These are phyloP conservation scores for Arxiozyma bovina DNA, from an alignment of 1,139 yeast species.

Conservation along the genomic window DNA sequence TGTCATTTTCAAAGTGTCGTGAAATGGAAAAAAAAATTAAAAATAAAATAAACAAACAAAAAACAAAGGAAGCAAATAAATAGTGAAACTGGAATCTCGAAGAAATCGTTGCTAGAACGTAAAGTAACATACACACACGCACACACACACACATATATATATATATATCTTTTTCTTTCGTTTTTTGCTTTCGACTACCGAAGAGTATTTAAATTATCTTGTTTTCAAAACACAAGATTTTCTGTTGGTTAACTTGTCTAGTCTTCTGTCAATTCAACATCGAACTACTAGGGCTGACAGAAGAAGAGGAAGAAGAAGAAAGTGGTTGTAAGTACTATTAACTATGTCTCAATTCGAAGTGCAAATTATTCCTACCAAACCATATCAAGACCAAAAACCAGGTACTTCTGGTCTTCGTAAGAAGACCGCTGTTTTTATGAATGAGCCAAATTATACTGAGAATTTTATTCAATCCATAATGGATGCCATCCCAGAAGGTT, in stretches of 20 bases:
- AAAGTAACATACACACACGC: too few species aligned
- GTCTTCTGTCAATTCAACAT: neutral
- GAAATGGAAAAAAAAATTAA: neutral
- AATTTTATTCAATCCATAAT: conserved; percentile 86
- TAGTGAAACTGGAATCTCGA: neutral
- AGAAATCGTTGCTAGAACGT: neutral
- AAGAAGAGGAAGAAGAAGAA: neutral
- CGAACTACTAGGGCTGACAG: neutral
- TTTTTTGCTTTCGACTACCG: neutral
- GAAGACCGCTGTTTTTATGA: conserved; percentile 74
- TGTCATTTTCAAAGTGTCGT: neutral
- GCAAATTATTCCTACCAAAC: conserved; percentile 42
- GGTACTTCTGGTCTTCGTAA: conserved; percentile 97
- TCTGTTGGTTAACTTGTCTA: too few species aligned
- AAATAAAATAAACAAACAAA: too few species aligned
- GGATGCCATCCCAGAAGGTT: conserved; percentile 85
- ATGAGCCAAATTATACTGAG: conserved; percentile 72
- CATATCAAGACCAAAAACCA: conserved; percentile 89
- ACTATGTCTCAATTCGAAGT: conserved; percentile 7
- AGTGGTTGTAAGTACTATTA: neutral
- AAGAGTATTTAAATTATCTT: neutral
- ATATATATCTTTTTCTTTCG: too few species aligned
- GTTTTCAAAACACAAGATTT: neutral
- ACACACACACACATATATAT: too few species aligned
- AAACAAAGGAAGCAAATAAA: neutral